Evolutionary conservation across 2,329 filamentous ascomycete genomes (phyloP).

Genomic region (Pseudocercospora pini-densiflorae): DNA sequence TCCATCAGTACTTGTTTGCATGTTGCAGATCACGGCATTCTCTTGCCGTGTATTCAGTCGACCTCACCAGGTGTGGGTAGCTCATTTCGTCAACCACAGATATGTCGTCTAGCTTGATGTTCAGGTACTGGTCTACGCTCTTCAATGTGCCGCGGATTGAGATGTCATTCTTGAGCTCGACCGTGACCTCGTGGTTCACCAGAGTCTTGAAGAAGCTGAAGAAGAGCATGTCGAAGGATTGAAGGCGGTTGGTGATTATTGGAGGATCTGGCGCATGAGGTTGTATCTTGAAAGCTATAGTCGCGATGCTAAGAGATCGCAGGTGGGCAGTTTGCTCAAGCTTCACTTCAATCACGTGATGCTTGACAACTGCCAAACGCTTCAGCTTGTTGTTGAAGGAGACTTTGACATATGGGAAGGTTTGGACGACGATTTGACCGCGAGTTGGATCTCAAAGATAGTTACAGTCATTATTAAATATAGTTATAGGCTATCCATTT

Average conservation of each 20-base stretch:
- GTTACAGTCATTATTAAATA: conserved; percentile 21
- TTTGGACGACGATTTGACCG: not conserved
- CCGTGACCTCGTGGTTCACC: conserved; percentile 94
- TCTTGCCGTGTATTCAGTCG: not conserved
- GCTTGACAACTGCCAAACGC: not conserved
- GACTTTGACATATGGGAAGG: not conserved
- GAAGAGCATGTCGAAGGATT: conserved; percentile 26
- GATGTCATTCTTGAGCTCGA: conserved; percentile 99
- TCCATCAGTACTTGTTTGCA: conserved; percentile 8
- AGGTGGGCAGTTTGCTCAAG: not conserved
- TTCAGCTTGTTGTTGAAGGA: not conserved
- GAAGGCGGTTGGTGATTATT: not conserved
- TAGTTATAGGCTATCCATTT: conserved; percentile 9
- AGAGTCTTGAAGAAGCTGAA: conserved; percentile 35
- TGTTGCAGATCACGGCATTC: not conserved
- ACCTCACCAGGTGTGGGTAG: conserved; percentile 86
- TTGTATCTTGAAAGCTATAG: not conserved
- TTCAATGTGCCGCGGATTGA: conserved; percentile 94
- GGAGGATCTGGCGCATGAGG: not conserved
- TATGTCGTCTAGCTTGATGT: conserved; percentile 98
- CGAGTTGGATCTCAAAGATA: conserved; percentile 21
- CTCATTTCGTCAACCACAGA: conserved; percentile 89
- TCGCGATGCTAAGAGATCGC: not conserved
- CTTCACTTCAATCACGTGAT: not conserved
- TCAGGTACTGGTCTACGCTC: conserved; percentile 97